phyloP scores from a whole-genome alignment of 345 rosid genomes.

The Moricandia arvensis region DNA sequence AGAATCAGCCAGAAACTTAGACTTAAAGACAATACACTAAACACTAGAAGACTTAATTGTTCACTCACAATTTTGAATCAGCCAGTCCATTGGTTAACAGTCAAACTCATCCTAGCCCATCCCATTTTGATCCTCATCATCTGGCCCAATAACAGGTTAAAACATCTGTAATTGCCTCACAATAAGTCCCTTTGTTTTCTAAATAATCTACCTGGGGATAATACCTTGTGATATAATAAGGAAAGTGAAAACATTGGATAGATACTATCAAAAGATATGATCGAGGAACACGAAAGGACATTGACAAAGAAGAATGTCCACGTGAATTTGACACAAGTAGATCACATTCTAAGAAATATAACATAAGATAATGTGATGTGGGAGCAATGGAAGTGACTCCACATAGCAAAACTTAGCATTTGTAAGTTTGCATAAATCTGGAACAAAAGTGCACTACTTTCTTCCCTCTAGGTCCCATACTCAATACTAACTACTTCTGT shows the following conservation, averaged over 20 bases:
- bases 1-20: constrained; percentile 3
- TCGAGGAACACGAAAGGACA: constrained; percentile 10
- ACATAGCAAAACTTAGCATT: constrained; percentile 37
- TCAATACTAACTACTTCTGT: constrained; percentile 22
- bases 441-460: constrained; percentile 22
- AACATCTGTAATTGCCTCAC: neutral
- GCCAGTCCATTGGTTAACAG: neutral
- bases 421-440: constrained; percentile 26
- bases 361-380: constrained; percentile 23
- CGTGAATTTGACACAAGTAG: constrained; percentile 32
- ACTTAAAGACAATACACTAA: neutral
- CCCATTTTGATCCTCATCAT: neutral
- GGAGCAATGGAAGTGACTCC: constrained; percentile 31
- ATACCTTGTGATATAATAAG: neutral
- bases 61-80: neutral
- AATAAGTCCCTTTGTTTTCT: neutral
- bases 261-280: constrained; percentile 29
- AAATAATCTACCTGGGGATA: neutral
- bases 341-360: constrained; percentile 25
- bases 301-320: constrained; percentile 20
- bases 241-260: constrained; percentile 23
- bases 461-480: constrained; percentile 30
- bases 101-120: constrained; percentile 13
- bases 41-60: neutral
- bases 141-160: constrained; percentile 11